Evolutionary conservation across 2,329 filamentous ascomycete species (phyloP).

Genomic region (Epicoccum sorghinum): DNA sequence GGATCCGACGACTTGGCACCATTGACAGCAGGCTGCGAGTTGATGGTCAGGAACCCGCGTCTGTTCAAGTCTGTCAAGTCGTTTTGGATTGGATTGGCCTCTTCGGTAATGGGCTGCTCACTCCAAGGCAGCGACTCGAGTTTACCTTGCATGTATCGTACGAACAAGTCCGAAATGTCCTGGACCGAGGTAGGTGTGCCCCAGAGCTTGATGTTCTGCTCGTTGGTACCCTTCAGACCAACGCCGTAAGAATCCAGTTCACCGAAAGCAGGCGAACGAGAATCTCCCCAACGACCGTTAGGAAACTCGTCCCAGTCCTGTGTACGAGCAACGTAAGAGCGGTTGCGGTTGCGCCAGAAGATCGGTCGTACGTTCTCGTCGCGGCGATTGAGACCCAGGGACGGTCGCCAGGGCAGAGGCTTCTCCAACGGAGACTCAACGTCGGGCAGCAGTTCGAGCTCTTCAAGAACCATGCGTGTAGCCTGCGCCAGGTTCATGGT

Average conservation of each 20-base stretch:
- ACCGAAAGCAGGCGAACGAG: slow-evolving; percentile 92
- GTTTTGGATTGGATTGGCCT: slow-evolving; percentile 78
- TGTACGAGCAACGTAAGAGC: slow-evolving; percentile 92
- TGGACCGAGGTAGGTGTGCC: slow-evolving; percentile 79
- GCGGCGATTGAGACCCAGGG: slow-evolving; percentile 83
- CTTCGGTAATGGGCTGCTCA: slow-evolving; percentile 81
- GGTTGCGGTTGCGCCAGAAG: slow-evolving; percentile 97
- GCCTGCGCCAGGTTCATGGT: slow-evolving; percentile 98
- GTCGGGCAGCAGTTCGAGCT: slow-evolving; percentile 81
- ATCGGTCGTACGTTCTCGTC: slow-evolving; percentile 97
- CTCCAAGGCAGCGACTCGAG: slow-evolving; percentile 91
- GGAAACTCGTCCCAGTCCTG: slow-evolving; percentile 99
- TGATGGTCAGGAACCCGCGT: slow-evolving; percentile 90
- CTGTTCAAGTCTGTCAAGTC: slow-evolving; percentile 82
- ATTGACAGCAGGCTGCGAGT: slow-evolving; percentile 94
- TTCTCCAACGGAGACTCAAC: slow-evolving; percentile 80
- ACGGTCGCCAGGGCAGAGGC: slow-evolving; percentile 95
- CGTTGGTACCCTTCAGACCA: slow-evolving; percentile 90
- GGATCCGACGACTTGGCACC: slow-evolving; percentile 87
- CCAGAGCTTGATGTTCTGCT: slow-evolving; percentile 95
- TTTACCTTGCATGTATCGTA: slow-evolving; percentile 81
- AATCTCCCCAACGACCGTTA: slow-evolving; percentile 98
- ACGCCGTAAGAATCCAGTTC: slow-evolving; percentile 95
- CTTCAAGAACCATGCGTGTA: slow-evolving; percentile 91
- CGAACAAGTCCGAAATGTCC: slow-evolving; percentile 83